Base-by-base conservation (phyloP, 2,329 filamentous ascomycete genomes). In the Grosmannia penicillata region DNA sequence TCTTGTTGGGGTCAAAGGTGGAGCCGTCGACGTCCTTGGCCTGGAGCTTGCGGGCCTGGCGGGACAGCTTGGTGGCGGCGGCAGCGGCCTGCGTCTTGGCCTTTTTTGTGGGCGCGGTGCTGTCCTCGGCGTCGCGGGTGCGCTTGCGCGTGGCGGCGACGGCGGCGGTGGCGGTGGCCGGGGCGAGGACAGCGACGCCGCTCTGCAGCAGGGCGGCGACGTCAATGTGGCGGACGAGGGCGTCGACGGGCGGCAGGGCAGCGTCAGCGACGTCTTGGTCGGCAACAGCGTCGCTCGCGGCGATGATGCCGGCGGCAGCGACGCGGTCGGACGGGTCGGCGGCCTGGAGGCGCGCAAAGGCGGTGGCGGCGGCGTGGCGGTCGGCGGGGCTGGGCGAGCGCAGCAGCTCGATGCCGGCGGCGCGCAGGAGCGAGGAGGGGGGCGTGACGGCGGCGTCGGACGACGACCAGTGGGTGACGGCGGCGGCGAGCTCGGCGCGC, bases 371-470 rank as follows among this genome's bases (percentile, higher is more conserved):
- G 1, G 75, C 65, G 13, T 68, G 57, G 21, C 85, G 62, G 47
- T 94, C 82, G 14, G 78, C 68, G 1, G 66, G 54, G 34, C 78
- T 72, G 7, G 78, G 72, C 0, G 84, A 93, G 47, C 79, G 75
- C 34, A 95, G 72, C 9, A 96, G 72, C 34, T 85, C 78, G 30
- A 80, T 70, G n/a, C 83, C 89, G 8, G 87, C 85, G 39, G 86
- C 83, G 41, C 78, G 76, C 36, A 93, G 67, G 6, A 96, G 71
- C 1, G 81, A 72, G n/a, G 68, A 58, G 1, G 76, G 56, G 2
- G 53, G 21, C 3, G n/a, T n/a, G 33, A 15, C 3, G 35, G 15
- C 7, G 31, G 14, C 1, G 17, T 8, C 45, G 14, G 44, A 47
- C 14, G 24, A 64, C 38, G 75, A 72, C 87, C 91, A 96, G 60